Evolutionary conservation across 192 early-diverging fungal genomes (phyloP), one percentile per base, ranked within the genome.

Genomic region (Nowakowskiella sp.): DNA sequence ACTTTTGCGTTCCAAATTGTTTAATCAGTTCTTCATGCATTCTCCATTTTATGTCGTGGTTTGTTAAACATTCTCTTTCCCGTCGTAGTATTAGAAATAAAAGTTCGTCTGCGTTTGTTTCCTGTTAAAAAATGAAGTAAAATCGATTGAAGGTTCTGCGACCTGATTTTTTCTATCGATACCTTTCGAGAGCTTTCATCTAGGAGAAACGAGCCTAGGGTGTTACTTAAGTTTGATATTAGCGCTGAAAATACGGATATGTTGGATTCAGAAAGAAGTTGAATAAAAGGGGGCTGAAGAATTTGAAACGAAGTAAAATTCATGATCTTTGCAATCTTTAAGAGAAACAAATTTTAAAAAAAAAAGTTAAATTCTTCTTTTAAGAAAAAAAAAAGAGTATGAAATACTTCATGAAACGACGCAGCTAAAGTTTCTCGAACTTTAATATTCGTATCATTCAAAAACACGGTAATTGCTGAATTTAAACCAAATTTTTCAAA

Each of bases 51-150:
- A 47, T 36, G 13, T 3, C 23, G 39, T 44, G 36, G 44, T 59
- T 72, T 23, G 62, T 56, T 16, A 65, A 60, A 31, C 61, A 69
- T 43, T 74, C 73, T 16, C 73, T 58, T 43, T 75, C 72, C 42
- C 65, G 60, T 21, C 70, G 54, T 2, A 74, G 58, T 23, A 74
- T 63, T 0, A 51, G 54, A 33, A 73, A 71, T 2, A 74, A 49
- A 8, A 74, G 55, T 28, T 74, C 72, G 44, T 73, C 69, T 24
- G 64, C 49, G 7, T 54, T 6, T n/a, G 10, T 34, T 27, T 13
- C 39, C 47, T 47, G 10, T 13, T 34, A 13, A 19, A 19, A 47
- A 47, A 47, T 13, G 34, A 13, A 19, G 34, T 13, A 39, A 39
- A 39, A 39, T 13, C 13, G 19, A 39, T 39, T 39, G 13, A 13